Percentiles rank a stretch among this genome's conserved stretches.
Evolutionary conservation across 129 eudicot species (phyloP).

Genomic region (Flaveria sonorensis): DNA sequence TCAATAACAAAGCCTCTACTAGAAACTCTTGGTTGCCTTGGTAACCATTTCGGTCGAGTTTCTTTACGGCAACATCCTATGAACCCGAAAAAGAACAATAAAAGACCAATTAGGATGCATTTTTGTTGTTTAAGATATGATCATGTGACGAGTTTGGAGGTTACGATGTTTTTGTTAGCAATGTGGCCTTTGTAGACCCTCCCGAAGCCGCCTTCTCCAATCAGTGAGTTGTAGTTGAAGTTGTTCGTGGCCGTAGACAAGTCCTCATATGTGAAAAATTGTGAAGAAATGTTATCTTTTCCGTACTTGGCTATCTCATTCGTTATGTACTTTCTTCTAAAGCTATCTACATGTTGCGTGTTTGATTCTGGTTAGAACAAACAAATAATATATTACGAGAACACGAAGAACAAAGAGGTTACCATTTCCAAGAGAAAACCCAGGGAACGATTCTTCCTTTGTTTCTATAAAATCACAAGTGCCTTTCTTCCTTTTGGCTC

Average conservation of each 20-base stretch:
- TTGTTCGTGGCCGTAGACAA: conserved; percentile 63
- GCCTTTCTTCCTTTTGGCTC: conserved; percentile 42
- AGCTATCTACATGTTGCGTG: conserved; percentile 48
- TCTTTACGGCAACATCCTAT: conserved; percentile 86
- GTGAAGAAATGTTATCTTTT: conserved; percentile 56
- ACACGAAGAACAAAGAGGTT: not conserved
- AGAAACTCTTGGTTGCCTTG: conserved; percentile 90
- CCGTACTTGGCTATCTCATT: conserved; percentile 64
- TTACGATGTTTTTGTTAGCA: conserved; percentile 50
- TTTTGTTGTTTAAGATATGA: not conserved
- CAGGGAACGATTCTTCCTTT: conserved; percentile 56
- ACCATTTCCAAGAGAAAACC: conserved; percentile 65
- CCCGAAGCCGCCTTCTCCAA: conserved; percentile 99
- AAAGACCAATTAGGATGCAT: not conserved
- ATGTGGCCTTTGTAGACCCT: conserved; percentile 83
- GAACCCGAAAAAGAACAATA: not conserved
- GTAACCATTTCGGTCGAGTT: conserved; percentile 88
- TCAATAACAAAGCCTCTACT: conserved; percentile 80
- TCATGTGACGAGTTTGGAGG: not conserved
- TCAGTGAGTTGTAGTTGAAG: conserved; percentile 49
- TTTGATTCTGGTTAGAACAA: not conserved
- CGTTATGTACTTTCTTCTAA: conserved; percentile 57
- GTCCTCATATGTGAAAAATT: conserved; percentile 61
- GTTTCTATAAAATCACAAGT: conserved; percentile 39
- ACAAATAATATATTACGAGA: not conserved